A percentile compares a stretch with the other conserved stretches of the same genome.
phyloP scores from a whole-genome alignment of 2,329 filamentous ascomycete species.

The Trichoderma sp. region DNA sequence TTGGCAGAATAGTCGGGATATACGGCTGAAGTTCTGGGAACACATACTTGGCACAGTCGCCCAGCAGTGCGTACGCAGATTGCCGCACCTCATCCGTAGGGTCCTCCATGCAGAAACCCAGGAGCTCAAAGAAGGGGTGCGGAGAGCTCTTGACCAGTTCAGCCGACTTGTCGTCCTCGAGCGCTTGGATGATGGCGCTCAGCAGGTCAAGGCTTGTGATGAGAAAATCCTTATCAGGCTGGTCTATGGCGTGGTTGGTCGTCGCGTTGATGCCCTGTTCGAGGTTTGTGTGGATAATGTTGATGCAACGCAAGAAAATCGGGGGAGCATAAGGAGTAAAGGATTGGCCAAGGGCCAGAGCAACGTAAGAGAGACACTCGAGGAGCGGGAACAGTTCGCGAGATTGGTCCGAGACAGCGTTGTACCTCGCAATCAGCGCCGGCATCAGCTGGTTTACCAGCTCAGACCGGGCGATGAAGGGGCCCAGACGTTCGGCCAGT shows the following conservation, averaged over 20 bases:
- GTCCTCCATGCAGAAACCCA: constrained; percentile 91
- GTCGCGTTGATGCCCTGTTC: constrained; percentile 72
- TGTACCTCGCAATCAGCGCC: constrained; percentile 82
- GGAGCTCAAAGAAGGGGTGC: constrained; percentile 83
- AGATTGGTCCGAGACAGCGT: constrained; percentile 81
- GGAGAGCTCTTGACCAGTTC: constrained; percentile 72
- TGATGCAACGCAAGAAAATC: constrained; percentile 83
- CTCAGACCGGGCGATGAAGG: constrained; percentile 72
- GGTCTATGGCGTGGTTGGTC: constrained; percentile 65
- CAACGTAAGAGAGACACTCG: constrained; percentile 95
- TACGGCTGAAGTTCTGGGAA: constrained; percentile 76
- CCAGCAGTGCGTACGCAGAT: constrained; percentile 90
- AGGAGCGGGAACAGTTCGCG: constrained; percentile 90
- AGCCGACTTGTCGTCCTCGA: constrained; percentile 69
- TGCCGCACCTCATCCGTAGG: constrained; percentile 88
- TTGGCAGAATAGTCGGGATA: constrained; percentile 70
- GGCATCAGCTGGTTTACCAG: constrained; percentile 90
- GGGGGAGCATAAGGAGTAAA: constrained; percentile 84
- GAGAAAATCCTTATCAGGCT: constrained; percentile 93
- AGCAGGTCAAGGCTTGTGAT: constrained; percentile 92
- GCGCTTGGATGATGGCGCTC: constrained; percentile 87
- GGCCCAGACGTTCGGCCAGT: constrained; percentile 84
- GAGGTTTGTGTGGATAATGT: constrained; percentile 87
- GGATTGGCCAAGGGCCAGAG: constrained; percentile 74
- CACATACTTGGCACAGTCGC: constrained; percentile 91